These are phyloP conservation scores for Aspergillus udagawae DNA, from an alignment of 2,329 filamentous ascomycete species.

Conservation along the genomic window DNA sequence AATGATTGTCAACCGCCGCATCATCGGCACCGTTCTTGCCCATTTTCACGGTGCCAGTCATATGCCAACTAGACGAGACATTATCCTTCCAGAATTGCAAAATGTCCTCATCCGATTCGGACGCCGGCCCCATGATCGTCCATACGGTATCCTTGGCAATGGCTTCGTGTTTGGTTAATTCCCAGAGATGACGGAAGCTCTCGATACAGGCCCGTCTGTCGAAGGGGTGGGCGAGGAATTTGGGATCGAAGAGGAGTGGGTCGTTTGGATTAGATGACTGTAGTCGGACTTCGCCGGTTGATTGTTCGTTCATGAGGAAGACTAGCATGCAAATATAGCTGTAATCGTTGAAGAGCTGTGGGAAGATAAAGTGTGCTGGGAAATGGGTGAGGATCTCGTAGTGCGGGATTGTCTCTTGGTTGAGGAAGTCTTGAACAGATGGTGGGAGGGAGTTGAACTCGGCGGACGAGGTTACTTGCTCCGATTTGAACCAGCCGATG, in stretches of 20 bases:
- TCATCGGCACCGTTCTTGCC: constrained; percentile 42
- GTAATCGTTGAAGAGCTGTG: constrained; percentile 34
- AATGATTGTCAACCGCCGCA: constrained; percentile 47
- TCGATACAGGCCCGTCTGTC: constrained; percentile 52
- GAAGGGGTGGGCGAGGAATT: constrained; percentile 48
- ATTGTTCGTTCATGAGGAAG: constrained; percentile 54
- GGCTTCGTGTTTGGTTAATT: constrained; percentile 41
- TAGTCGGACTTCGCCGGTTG: constrained; percentile 49
- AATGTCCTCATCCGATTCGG: constrained; percentile 53
- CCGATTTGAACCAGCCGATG: too few species aligned
- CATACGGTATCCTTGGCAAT: constrained; percentile 45
- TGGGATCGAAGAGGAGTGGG: constrained; percentile 52
- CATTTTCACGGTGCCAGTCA: constrained; percentile 57
- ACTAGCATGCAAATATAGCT: constrained; percentile 45
- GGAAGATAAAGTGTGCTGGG: constrained; percentile 41
- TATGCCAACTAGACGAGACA: constrained; percentile 51
- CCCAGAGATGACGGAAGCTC: constrained; percentile 42
- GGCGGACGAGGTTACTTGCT: too few species aligned
- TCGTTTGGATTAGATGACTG: constrained; percentile 50
- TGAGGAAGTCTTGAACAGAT: constrained; percentile 43
- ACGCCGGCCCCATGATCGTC: constrained; percentile 42
- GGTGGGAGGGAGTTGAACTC: constrained; percentile 34
- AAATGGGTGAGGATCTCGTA: constrained; percentile 53
- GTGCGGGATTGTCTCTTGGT: constrained; percentile 51
- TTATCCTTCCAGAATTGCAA: constrained; percentile 44